Percentiles rank a stretch among this genome's conserved stretches.
Evolutionary conservation across 2,329 filamentous ascomycete genomes (phyloP).

Genomic region (Raffaelea albimanens): DNA sequence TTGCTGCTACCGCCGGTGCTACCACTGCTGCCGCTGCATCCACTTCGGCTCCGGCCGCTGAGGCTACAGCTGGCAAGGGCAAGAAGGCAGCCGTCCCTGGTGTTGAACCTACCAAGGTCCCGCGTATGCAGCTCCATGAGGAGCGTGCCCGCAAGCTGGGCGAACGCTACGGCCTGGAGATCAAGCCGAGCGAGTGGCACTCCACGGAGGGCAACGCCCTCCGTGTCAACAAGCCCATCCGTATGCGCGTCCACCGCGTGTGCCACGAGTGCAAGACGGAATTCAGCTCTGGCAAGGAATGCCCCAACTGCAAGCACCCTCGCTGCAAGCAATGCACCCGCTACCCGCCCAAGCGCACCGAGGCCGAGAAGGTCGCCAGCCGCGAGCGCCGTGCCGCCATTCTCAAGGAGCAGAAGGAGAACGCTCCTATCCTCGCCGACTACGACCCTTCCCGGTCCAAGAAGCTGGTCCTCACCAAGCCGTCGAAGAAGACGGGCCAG

Average conservation of each 20-base stretch:
- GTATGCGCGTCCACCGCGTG: constrained; percentile 66
- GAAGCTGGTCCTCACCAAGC: constrained; percentile 46
- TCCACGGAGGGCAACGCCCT: constrained; percentile 43
- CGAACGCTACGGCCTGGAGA: constrained; percentile 45
- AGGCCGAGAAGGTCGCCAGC: constrained; percentile 43
- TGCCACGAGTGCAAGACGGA: constrained; percentile 74
- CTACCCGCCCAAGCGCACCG: constrained; percentile 57
- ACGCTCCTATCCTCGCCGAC: constrained; percentile 42
- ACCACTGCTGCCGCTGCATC: not conserved
- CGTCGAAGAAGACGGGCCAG: constrained; percentile 56
- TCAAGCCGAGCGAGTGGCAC: constrained; percentile 45
- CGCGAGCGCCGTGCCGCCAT: constrained; percentile 40
- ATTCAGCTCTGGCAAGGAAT: constrained; percentile 66
- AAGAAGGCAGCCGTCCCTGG: constrained; percentile 2
- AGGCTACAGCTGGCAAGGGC: constrained; percentile 3
- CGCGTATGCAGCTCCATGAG: constrained; percentile 41
- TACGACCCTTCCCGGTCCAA: constrained; percentile 27
- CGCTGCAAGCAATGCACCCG: constrained; percentile 75
- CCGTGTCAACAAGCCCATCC: constrained; percentile 65
- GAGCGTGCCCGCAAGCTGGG: constrained; percentile 47
- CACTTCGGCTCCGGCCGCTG: not conserved
- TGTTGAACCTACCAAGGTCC: constrained; percentile 23
- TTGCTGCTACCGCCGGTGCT: not conserved
- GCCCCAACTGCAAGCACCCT: constrained; percentile 66
- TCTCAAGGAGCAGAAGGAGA: constrained; percentile 47